Evolutionary conservation across 1,139 yeast genomes (phyloP), one percentile per base, ranked within the genome.

Genomic region (Pichia sp.): DNA sequence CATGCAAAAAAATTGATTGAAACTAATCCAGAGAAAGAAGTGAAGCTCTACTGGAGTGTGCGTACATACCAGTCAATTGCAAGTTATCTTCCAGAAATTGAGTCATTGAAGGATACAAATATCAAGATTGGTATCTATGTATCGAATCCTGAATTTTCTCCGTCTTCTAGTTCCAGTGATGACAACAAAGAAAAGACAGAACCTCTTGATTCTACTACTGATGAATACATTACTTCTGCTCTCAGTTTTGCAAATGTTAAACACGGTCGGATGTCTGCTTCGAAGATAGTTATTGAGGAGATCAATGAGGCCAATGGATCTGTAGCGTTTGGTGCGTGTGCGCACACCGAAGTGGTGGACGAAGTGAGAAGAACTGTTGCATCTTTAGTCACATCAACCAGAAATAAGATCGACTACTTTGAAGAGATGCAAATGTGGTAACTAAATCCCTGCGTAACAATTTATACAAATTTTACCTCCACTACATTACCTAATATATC

Each of bases 281-380:
- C 56, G 4, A 49, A 48, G 17, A 29, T 72, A n/a, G 64, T 74
- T 5, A 45, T 45, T 8, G 42, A 53, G 2, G 68, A 65, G 35
- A 56, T 72, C 6, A 47, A 48, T 10, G 64, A 59, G 31, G 54
- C 72, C 6, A 40, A 40, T 7, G 69, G 69, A 3, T 60, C 75
- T 0, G 51, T 69, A 18, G 69, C 70, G 11, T 63, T 67, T 45
- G 63, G 68, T 17, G 58, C 67, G 1, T 72, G 77, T 51, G 74
- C 72, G 0, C 73, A 69, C 42, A 69, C 73, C 12, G 53, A 54
- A 13, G 62, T 69, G 68, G 68, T 63, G 27, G 85, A 77, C 54
- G 66, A 64, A 30, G 52, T 70, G 12, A 62, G 74, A 51, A 51
- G 51, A 13, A 46, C 60, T 6, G 57, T 63, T 26, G 49, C 48